phyloP scores from a whole-genome alignment of 192 early-diverging fungal species.

The Umbelopsis isabellina region DNA sequence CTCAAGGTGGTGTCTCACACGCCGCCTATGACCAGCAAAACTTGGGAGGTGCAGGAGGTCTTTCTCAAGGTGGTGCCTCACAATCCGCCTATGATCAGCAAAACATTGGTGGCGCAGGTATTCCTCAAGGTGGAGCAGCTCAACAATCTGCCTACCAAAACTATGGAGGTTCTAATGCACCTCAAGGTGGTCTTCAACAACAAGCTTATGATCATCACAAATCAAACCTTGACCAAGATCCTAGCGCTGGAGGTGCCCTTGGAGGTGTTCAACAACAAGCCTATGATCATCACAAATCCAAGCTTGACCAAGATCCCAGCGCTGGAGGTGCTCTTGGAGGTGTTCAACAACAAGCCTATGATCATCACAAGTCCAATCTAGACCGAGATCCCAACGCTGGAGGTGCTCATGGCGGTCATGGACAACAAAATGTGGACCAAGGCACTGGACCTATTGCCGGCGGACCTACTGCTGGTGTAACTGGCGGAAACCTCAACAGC shows the following conservation, averaged over 20 bases:
- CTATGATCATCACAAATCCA: neutral
- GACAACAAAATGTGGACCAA: neutral
- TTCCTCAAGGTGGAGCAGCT: neutral
- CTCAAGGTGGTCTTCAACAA: neutral
- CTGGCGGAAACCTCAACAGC: neutral
- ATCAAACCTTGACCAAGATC: too few relatives aligned
- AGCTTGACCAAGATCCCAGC: neutral
- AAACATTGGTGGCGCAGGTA: too few relatives aligned
- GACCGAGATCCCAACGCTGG: neutral
- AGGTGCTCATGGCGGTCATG: neutral
- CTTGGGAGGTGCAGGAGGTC: too few relatives aligned
- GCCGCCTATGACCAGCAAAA: too few relatives aligned
- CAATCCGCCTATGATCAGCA: too few relatives aligned
- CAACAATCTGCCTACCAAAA: neutral
- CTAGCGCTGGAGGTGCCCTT: too few relatives aligned
- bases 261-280: conserved; percentile 1
- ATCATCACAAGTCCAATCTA: neutral
- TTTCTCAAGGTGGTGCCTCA: too few relatives aligned
- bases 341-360: conserved; percentile 8
- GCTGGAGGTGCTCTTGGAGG: conserved; percentile 1
- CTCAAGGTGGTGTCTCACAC: too few relatives aligned
- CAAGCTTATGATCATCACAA: neutral
- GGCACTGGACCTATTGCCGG: neutral
- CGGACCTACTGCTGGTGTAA: neutral
- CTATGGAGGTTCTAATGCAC: neutral